Percentiles rank a stretch among this genome's conserved stretches.
These are phyloP conservation scores for Leishmania mexicana DNA, from an alignment of 208 protist species.

Conservation along the genomic window DNA sequence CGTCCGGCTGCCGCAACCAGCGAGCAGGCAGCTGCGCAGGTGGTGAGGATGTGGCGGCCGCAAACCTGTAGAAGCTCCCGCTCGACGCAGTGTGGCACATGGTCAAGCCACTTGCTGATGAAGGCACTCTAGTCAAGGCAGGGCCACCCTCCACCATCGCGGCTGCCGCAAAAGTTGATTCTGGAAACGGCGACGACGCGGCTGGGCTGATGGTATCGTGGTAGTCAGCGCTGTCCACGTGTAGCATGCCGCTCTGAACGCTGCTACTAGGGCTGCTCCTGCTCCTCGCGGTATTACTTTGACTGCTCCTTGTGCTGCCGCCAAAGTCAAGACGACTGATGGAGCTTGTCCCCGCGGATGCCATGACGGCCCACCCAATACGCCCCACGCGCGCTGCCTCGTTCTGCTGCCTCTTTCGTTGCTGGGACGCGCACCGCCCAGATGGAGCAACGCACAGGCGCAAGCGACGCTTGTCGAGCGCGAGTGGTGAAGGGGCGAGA, in stretches of 20 bases:
- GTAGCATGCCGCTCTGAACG: slow-evolving; percentile 1
- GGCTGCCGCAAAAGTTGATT: not conserved
- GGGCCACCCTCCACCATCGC: not conserved
- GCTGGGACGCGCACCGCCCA: not conserved
- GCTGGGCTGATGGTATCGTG: slow-evolving; percentile 22
- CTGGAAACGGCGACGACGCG: not conserved
- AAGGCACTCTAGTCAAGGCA: not conserved
- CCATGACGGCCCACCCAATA: not conserved
- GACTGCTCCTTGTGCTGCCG: not conserved
- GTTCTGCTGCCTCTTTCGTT: not conserved
- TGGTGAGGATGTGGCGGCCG: not conserved
- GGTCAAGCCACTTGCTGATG: not conserved
- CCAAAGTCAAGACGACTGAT: not conserved
- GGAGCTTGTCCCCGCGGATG: not conserved
- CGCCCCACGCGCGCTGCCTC: not conserved
- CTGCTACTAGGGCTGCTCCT: not conserved
- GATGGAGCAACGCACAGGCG: not conserved
- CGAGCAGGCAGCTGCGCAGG: not conserved
- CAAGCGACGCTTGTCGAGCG: not conserved
- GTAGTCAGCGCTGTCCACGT: slow-evolving; percentile 23
- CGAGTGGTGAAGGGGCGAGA: not conserved
- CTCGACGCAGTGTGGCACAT: not conserved
- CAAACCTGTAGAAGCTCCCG: not conserved
- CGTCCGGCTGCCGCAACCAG: not conserved
- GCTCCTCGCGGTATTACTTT: not conserved